Evolutionary conservation across 352 stramenopile genomes (phyloP).

Genomic region (Phytopythium cucurbitacearum): DNA sequence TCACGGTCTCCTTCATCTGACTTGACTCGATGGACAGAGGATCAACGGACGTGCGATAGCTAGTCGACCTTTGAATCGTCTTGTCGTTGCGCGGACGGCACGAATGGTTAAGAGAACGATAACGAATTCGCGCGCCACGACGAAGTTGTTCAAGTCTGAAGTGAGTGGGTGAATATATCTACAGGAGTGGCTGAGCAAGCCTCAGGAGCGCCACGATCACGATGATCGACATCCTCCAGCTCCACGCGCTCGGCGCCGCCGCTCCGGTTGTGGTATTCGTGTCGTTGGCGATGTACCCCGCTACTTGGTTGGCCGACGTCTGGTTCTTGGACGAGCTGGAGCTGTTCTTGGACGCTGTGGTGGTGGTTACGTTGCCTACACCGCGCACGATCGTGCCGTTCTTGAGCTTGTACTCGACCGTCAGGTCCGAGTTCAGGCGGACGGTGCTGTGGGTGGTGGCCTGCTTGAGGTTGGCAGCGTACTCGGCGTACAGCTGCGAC

Average conservation of each 20-base stretch:
- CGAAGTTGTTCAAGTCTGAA: too few relatives aligned
- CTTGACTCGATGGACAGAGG: too few relatives aligned
- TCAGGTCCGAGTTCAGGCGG: slow-evolving; percentile 29
- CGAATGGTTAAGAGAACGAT: too few relatives aligned
- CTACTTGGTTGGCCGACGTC: not conserved
- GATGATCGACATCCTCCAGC: slow-evolving; percentile 1
- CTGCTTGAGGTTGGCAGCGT: slow-evolving; percentile 29
- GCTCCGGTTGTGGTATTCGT: not conserved
- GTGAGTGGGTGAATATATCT: not conserved
- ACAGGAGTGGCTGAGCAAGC: not conserved
- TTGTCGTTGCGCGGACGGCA: too few relatives aligned
- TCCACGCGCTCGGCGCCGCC: not conserved
- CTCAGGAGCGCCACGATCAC: not conserved
- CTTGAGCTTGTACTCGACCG: slow-evolving; percentile 30
- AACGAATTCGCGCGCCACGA: too few relatives aligned
- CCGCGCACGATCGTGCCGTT: slow-evolving; percentile 15
- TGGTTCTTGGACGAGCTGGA: not conserved
- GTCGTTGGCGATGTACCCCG: not conserved
- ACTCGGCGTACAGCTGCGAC: slow-evolving; percentile 44
- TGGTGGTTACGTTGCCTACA: not conserved
- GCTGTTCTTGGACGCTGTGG: not conserved
- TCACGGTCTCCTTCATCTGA: too few relatives aligned
- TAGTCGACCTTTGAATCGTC: too few relatives aligned
- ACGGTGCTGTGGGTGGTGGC: slow-evolving; percentile 37
- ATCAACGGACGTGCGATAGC: too few relatives aligned